Conservation (phyloP, 306 rosid species). For the Inga leiocalycina region DNA sequence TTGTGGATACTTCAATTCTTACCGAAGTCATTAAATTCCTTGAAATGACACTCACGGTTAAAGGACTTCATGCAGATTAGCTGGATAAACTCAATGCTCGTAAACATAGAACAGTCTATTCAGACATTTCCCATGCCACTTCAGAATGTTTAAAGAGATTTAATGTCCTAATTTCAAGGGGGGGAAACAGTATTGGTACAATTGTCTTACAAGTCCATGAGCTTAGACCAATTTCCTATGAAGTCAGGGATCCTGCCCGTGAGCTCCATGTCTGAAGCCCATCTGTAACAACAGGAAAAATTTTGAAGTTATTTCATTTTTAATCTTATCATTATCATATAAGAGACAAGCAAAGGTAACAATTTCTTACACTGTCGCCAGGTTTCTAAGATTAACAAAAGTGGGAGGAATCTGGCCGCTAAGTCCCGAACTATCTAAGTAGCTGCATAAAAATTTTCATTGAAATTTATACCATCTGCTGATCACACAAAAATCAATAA, state of each 20-base stretch:
- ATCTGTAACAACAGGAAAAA: slow-evolving; percentile 48
- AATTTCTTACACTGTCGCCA: slow-evolving; percentile 58
- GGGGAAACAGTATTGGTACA: no score
- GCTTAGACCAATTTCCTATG: slow-evolving; percentile 72
- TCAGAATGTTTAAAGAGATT: background rate
- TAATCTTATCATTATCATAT: background rate
- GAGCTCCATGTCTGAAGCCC: slow-evolving; percentile 68
- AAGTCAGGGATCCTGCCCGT: slow-evolving; percentile 75
- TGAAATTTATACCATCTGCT: slow-evolving; percentile 19
- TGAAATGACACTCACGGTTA: background rate
- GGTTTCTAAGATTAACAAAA: slow-evolving; percentile 56
- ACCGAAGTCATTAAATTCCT: background rate
- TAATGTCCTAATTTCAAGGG: background rate
- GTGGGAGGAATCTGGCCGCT: slow-evolving; percentile 83
- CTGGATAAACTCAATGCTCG: background rate
- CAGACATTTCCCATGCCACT: no score
- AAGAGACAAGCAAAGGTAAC: background rate
- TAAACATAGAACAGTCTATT: background rate
- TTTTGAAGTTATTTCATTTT: background rate
- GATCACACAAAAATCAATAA: background rate
- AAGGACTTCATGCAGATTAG: background rate
- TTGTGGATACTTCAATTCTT: background rate
- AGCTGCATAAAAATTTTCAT: slow-evolving; percentile 51
- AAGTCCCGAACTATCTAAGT: slow-evolving; percentile 72
- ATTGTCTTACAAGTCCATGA: slow-evolving; percentile 60